Percentiles rank a stretch among this genome's conserved stretches.
Evolutionary conservation across 495 filamentous ascomycete species (phyloP).

Genomic region (Xylona heveae): DNA sequence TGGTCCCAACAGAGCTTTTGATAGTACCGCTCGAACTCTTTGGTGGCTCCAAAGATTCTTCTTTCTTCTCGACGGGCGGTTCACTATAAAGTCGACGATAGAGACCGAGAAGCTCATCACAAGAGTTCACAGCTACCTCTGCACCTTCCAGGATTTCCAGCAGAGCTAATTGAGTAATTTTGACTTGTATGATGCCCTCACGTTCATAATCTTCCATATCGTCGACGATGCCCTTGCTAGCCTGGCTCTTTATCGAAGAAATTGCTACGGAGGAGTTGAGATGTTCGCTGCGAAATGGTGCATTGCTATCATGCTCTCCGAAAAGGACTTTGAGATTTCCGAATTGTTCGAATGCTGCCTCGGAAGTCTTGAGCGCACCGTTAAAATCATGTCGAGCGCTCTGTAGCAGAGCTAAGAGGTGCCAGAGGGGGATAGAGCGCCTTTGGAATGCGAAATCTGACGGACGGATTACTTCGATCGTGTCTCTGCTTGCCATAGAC

Average conservation of each 20-base stretch:
- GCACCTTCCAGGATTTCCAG: slow-evolving; percentile 65
- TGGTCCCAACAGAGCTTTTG: slow-evolving; percentile 2
- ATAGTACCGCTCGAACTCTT: slow-evolving; percentile 7
- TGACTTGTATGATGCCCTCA: slow-evolving; percentile 64
- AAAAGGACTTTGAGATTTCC: slow-evolving; percentile 10
- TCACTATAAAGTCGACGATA: slow-evolving; percentile 60
- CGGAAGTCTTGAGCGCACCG: slow-evolving; percentile 57
- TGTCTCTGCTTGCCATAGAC: too few species aligned
- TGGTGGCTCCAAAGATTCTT: too few species aligned
- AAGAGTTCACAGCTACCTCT: slow-evolving; percentile 61
- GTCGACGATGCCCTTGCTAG: slow-evolving; percentile 43
- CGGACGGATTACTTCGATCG: too few species aligned
- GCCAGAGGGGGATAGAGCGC: slow-evolving; percentile 48
- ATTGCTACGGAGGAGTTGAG: too few species aligned
- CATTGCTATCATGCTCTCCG: slow-evolving; percentile 1
- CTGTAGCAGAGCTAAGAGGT: slow-evolving; percentile 65
- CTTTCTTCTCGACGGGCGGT: slow-evolving; percentile 16
- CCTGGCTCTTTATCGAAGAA: too few species aligned
- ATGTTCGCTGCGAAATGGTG: slow-evolving; percentile 27
- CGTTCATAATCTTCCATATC: slow-evolving; percentile 60
- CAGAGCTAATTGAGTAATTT: slow-evolving; percentile 81
- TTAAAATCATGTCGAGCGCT: slow-evolving; percentile 72
- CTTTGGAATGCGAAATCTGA: slow-evolving; percentile 8
- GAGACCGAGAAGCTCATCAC: slow-evolving; percentile 60
- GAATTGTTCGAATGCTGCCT: slow-evolving; percentile 80